Evolutionary conservation across 2,329 filamentous ascomycete genomes (phyloP).

Genomic region (Sporothrix protearum): DNA sequence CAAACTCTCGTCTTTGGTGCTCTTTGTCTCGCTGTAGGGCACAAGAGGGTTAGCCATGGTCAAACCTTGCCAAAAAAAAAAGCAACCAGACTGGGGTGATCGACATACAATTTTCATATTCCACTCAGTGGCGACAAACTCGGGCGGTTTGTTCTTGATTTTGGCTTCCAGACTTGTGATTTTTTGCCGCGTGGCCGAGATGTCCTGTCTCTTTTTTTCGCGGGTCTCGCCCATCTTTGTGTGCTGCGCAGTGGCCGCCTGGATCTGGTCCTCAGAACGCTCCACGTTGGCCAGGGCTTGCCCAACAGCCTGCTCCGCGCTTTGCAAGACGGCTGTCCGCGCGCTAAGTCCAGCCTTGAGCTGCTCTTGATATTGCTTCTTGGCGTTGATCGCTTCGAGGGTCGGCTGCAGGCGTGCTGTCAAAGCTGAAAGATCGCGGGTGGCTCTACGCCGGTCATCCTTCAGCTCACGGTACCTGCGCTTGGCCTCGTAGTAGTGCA

Average conservation of each 20-base stretch:
- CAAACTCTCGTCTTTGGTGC: slow-evolving; percentile 51
- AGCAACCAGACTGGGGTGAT: background rate
- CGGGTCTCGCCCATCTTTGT: slow-evolving; percentile 52
- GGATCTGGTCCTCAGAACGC: slow-evolving; percentile 39
- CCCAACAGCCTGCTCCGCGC: slow-evolving; percentile 52
- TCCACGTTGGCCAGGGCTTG: slow-evolving; percentile 43
- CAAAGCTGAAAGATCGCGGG: slow-evolving; percentile 56
- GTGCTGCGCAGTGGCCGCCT: slow-evolving; percentile 48
- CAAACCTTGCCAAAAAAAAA: background rate
- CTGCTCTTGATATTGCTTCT: slow-evolving; percentile 61
- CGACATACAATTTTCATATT: slow-evolving; percentile 67
- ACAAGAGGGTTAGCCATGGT: slow-evolving; percentile 27
- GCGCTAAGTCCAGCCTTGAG: slow-evolving; percentile 54
- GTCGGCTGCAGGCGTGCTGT: slow-evolving; percentile 61
- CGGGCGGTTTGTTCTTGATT: slow-evolving; percentile 57
- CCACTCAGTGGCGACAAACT: slow-evolving; percentile 67
- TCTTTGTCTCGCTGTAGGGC: slow-evolving; percentile 56
- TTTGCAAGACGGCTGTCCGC: slow-evolving; percentile 52
- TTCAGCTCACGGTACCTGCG: slow-evolving; percentile 51
- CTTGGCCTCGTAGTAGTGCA: slow-evolving; percentile 59
- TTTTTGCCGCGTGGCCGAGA: slow-evolving; percentile 48
- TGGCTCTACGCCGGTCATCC: slow-evolving; percentile 50
- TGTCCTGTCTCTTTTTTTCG: slow-evolving; percentile 50
- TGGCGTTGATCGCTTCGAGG: slow-evolving; percentile 63
- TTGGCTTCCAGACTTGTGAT: slow-evolving; percentile 63